Percentiles rank a stretch among this genome's conserved stretches.
Conservation (phyloP, 257 asterid genomes). For the Salvia rosmarinus region DNA sequence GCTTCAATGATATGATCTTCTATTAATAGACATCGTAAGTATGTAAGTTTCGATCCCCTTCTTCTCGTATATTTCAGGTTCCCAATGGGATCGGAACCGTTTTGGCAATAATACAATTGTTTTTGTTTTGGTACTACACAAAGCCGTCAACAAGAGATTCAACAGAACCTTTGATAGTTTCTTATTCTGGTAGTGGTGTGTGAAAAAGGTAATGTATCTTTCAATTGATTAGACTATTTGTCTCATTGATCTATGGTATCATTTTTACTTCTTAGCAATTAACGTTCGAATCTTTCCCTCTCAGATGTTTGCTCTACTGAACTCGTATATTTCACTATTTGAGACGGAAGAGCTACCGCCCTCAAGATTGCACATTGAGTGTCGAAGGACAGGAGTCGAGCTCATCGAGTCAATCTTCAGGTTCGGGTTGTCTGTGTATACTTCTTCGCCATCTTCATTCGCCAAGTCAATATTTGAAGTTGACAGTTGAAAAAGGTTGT, state of each 20-base stretch:
- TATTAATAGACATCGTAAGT: not conserved
- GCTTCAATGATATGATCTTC: not conserved
- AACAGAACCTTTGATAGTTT: constrained; percentile 48
- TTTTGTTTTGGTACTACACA: constrained; percentile 51
- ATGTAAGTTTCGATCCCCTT: not conserved
- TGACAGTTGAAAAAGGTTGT: constrained; percentile 4
- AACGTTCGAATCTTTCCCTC: not conserved
- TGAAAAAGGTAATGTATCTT: constrained; percentile 34
- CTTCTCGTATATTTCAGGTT: constrained; percentile 41
- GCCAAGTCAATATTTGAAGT: constrained; percentile 21
- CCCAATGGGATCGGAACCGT: constrained; percentile 71
- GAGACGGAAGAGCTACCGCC: not conserved
- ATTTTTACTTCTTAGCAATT: not conserved
- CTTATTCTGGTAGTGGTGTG: constrained; percentile 38
- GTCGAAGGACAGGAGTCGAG: constrained; percentile 10
- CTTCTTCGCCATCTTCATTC: not conserved
- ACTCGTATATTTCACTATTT: not conserved
- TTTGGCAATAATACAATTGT: constrained; percentile 50
- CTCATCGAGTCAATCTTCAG: constrained; percentile 8
- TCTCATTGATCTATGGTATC: not conserved
- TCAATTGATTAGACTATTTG: not conserved
- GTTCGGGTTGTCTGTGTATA: constrained; percentile 6
- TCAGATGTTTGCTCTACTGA: not conserved
- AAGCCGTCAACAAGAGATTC: constrained; percentile 47
- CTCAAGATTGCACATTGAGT: constrained; percentile 13